These are phyloP conservation scores for Colletotrichum godetiae DNA, from an alignment of 2,329 filamentous ascomycete species.

Conservation along the genomic window DNA sequence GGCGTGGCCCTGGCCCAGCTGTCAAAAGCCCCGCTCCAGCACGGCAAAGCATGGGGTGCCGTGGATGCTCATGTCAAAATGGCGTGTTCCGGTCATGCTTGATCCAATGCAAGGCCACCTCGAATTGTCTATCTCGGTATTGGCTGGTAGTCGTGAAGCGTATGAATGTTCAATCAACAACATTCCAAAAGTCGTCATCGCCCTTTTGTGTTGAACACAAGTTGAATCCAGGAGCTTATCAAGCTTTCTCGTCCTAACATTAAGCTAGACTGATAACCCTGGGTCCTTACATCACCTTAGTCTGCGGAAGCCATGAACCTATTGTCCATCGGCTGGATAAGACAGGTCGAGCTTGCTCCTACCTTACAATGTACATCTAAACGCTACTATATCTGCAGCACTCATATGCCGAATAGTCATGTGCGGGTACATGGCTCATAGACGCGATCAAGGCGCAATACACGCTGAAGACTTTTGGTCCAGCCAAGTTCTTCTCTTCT, in stretches of 20 bases:
- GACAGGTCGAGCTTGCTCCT: too few species aligned
- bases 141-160: not conserved
- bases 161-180: not conserved
- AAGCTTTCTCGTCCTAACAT: not conserved
- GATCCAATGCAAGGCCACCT: not conserved
- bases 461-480: too few species aligned
- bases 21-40: slow-evolving; percentile 11
- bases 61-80: slow-evolving; percentile 11
- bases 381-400: not conserved
- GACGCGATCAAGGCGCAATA: not conserved
- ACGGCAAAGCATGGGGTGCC: slow-evolving; percentile 4
- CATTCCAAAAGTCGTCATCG: not conserved
- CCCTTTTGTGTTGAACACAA: not conserved
- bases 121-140: not conserved
- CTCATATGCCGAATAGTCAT: not conserved
- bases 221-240: not conserved
- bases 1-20: slow-evolving; percentile 20
- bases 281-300: not conserved
- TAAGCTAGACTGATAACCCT: not conserved
- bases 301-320: not conserved
- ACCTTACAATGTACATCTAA: not conserved
- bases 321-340: too few species aligned
- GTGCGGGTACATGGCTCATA: not conserved
- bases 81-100: slow-evolving; percentile 15
- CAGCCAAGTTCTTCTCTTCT: not conserved